phyloP scores from a whole-genome alignment of 192 early-diverging fungal genomes.

The Coemansia sp. region DNA sequence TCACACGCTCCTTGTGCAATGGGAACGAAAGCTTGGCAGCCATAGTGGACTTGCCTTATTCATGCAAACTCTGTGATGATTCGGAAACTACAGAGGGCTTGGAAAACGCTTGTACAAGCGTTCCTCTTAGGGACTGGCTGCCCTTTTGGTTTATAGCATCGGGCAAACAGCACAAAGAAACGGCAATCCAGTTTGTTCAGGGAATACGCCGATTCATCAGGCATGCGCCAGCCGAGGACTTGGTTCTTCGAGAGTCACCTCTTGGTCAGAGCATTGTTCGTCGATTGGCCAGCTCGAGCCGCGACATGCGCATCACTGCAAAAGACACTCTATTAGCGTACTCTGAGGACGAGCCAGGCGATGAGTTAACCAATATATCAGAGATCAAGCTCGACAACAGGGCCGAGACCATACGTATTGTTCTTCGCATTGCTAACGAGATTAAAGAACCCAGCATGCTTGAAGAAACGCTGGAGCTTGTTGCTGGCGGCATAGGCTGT shows the following conservation, averaged over 20 bases:
- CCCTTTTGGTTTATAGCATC: conserved; percentile 54
- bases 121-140: conserved; percentile 47
- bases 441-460: conserved; percentile 24
- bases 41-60: not conserved
- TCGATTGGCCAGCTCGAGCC: conserved; percentile 40
- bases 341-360: conserved; percentile 7
- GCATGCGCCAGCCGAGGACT: conserved; percentile 42
- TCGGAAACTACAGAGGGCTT: not conserved
- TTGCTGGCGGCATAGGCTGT: conserved; percentile 43
- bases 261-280: conserved; percentile 44
- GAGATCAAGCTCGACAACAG: conserved; percentile 32
- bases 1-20: not conserved
- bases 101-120: not conserved
- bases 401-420: conserved; percentile 22
- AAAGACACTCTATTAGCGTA: conserved; percentile 34
- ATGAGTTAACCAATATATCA: conserved; percentile 4
- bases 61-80: not conserved
- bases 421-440: conserved; percentile 11
- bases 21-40: too few relatives aligned
- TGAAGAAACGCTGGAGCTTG: conserved; percentile 43
- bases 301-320: conserved; percentile 50
- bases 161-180: conserved; percentile 21
- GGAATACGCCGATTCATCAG: conserved; percentile 37
- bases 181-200: conserved; percentile 32
- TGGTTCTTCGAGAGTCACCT: conserved; percentile 31